Conservation (phyloP, 2,329 filamentous ascomycete genomes). For the Colletotrichum tanaceti region DNA sequence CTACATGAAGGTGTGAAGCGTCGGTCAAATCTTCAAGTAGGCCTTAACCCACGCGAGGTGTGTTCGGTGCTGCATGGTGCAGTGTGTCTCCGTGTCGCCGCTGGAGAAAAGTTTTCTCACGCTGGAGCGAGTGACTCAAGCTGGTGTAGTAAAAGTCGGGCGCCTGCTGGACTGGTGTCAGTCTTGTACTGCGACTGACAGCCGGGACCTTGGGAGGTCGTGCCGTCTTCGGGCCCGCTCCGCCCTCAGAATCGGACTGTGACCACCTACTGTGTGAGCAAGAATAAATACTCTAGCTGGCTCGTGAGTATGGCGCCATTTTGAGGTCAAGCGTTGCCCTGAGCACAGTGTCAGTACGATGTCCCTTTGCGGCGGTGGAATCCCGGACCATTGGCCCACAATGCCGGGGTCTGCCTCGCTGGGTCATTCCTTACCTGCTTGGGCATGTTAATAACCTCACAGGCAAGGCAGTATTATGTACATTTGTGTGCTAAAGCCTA, state of each 20-base stretch:
- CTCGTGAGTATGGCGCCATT: too few relatives aligned
- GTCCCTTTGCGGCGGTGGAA: constrained; percentile 5
- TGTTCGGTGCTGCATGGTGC: not conserved
- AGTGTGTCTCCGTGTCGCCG: constrained; percentile 6
- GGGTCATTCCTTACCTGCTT: constrained; percentile 12
- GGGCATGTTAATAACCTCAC: constrained; percentile 9
- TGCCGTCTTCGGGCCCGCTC: constrained; percentile 25
- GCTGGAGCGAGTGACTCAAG: constrained; percentile 10
- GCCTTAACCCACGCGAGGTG: constrained; percentile 5
- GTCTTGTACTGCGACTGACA: constrained; percentile 10
- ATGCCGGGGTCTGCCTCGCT: constrained; percentile 9
- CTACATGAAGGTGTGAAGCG: constrained; percentile 22
- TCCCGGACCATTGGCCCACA: constrained; percentile 11
- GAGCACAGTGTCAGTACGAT: constrained; percentile 9
- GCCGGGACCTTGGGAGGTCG: constrained; percentile 11
- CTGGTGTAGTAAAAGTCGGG: not conserved
- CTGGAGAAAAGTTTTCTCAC: constrained; percentile 14
- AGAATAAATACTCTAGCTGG: not conserved
- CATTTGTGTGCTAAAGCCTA: not conserved
- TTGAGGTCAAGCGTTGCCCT: not conserved
- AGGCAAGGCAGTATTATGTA: not conserved
- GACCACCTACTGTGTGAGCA: constrained; percentile 21
- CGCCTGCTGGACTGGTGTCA: not conserved
- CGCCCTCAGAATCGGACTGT: not conserved
- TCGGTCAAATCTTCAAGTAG: constrained; percentile 16